Base-by-base conservation (phyloP, 768 basidiomycete species). In the Auriscalpium orientale region DNA sequence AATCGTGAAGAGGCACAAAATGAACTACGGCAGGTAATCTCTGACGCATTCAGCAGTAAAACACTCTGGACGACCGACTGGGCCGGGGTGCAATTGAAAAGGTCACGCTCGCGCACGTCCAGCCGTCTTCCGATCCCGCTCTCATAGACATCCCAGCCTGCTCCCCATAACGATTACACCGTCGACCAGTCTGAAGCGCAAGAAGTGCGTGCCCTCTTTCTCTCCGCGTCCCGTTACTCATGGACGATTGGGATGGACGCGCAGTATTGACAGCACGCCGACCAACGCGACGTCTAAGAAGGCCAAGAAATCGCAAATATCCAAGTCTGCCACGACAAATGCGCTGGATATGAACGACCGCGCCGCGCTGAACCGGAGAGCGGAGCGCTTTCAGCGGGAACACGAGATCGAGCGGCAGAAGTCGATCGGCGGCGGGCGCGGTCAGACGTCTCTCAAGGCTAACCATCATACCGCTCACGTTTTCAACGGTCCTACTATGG, bases 1-100 rank as follows among this genome's bases (percentile, higher is more conserved):
- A 98, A 95, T 73, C 84, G 88, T 69, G 73, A 74, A 49, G 92
- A 94, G 63, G 95, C 95, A 20, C 91, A 94, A 67, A 80, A 87
- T 58, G 97, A 99, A 78, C 74, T 99, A 68, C 94, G 93, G 82
- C 82, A 90, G 84, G 89, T 93, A 80, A 97, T 99, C 71, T 87
- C 89, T 81, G 83, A 93, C 63, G 86, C 93, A 71, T 95, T 91
- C 74, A 79, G 83, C 59, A 79, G 83, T 66, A 85, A 89, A 68
- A 81, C 87, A 1, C 78, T 98, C 22, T 88, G 90, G 83, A 89
- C 90, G n/a, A 95, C 89, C 56, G 92, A 98, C 70, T 99, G 97
- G 97, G 74, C 79, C 10, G 85, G 81, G 35, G 81, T 94, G 36
- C 89, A 95, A 71, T 76, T 99, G 54, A 79, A 91, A 76, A 89